These are phyloP conservation scores for Geotrichum klebahnii DNA, from an alignment of 1,139 yeast species.

Conservation along the genomic window DNA sequence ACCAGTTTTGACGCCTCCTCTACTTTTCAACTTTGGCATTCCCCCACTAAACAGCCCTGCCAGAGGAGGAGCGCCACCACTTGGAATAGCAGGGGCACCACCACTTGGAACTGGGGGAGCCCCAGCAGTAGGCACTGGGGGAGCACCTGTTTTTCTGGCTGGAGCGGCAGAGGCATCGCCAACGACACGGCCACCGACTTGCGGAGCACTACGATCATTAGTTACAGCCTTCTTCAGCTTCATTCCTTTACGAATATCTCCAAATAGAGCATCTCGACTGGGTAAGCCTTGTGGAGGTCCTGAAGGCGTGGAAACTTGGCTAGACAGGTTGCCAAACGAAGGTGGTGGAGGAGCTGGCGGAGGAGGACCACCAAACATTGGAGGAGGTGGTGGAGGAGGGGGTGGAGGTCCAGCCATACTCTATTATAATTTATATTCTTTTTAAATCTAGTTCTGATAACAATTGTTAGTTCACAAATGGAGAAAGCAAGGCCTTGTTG, in stretches of 20 bases:
- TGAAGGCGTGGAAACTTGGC: constrained; percentile 27
- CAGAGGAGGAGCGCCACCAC: constrained; percentile 33
- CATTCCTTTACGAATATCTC: constrained; percentile 80
- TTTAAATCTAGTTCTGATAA: too few relatives aligned
- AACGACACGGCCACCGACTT: constrained; percentile 42
- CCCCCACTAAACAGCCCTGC: constrained; percentile 87
- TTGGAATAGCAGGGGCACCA: constrained; percentile 18
- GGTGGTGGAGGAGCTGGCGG: constrained; percentile 40
- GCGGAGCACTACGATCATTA: constrained; percentile 62
- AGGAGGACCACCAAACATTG: constrained; percentile 27
- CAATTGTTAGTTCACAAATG: too few relatives aligned
- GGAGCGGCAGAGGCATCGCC: constrained; percentile 31
- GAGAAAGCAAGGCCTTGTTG: too few relatives aligned
- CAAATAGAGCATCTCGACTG: constrained; percentile 68
- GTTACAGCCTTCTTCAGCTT: constrained; percentile 71
- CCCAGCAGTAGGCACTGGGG: constrained; percentile 36
- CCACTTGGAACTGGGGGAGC: constrained; percentile 23
- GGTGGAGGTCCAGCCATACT: constrained; percentile 29
- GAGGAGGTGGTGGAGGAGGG: constrained; percentile 35
- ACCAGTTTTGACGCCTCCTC: constrained; percentile 47
- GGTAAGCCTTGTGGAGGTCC: constrained; percentile 29
- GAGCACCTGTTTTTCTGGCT: constrained; percentile 36
- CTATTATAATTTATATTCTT: too few relatives aligned
- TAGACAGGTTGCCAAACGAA: constrained; percentile 34
- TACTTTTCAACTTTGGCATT: constrained; percentile 69